Percentiles rank a stretch among this genome's conserved stretches.
phyloP scores from a whole-genome alignment of 2,329 filamentous ascomycete genomes.

The Fusarium napiforme region DNA sequence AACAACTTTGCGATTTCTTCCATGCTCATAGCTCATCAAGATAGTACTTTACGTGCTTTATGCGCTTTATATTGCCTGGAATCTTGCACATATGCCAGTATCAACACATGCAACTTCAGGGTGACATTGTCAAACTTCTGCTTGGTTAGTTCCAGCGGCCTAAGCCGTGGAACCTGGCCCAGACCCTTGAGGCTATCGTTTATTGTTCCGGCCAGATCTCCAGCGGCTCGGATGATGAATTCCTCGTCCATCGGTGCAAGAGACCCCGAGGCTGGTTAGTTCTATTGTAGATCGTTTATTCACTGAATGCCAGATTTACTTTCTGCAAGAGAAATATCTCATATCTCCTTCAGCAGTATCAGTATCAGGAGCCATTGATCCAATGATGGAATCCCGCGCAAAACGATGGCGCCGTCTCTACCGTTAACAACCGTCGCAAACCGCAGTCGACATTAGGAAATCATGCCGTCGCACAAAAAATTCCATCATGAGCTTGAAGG shows the following conservation, averaged over 20 bases:
- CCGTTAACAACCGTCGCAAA: constrained; percentile 39
- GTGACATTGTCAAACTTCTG: constrained; percentile 16
- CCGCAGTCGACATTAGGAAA: constrained; percentile 20
- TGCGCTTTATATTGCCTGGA: background rate
- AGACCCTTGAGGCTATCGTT: constrained; percentile 11
- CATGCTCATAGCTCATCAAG: background rate
- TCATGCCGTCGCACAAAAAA: constrained; percentile 21
- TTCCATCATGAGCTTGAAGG: constrained; percentile 6
- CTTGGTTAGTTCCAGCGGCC: constrained; percentile 32
- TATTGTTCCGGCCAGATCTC: constrained; percentile 1
- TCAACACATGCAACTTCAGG: background rate
- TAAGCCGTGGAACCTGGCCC: constrained; percentile 16
- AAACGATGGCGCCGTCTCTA: background rate
- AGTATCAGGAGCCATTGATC: background rate
- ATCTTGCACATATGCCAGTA: background rate
- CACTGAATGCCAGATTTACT: background rate
- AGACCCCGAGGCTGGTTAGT: constrained; percentile 20
- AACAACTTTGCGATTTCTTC: background rate
- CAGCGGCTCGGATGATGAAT: constrained; percentile 21
- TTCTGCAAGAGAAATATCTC: background rate
- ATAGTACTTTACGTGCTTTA: background rate
- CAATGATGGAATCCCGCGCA: background rate
- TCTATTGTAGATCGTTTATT: background rate
- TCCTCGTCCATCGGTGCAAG: constrained; percentile 15
- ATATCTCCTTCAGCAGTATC: background rate